Base-by-base conservation (phyloP, 1,284 basidiomycete genomes). In the Trichosporon coremiiforme region DNA sequence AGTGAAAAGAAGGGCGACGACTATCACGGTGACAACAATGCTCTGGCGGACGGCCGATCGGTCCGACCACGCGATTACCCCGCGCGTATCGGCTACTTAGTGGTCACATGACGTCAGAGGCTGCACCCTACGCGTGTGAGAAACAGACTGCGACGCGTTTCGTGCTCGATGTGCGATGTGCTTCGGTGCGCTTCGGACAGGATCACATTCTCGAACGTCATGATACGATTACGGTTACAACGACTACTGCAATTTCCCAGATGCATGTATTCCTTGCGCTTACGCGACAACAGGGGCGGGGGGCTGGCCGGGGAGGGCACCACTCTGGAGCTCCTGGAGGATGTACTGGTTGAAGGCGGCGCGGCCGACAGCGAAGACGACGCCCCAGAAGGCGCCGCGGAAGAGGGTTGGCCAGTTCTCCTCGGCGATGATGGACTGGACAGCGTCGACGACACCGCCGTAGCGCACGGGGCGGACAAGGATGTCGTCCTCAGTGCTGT, bases 321-420 rank as follows among this genome's bases (percentile, higher is more conserved):
- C 57, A 17, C 13, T n/a, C 9, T 35, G 29, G 31, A 60, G 29
- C 57, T 60, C 29, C 57, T 60, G 33, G 29, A 60, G 57, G 57
- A 60, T n/a, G 57, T 60, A 60, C 29, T 33, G 29, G 57, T 60
- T 60, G 57, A 60, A 60, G 29, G 31, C 57, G 29, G 57, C 29
- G 57, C 57, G 57, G 57, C 57, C 57, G 29, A 33, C 57, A 31
- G 57, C 57, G 57, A 60, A 60, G 57, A 60, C 29, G 57, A 60
- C 57, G 7, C 57, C 57, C 57, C 57, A 60, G 57, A 60, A 31
- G 29, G 57, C 57, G 31, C 57, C 57, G 57, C 57, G 57, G 57
- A 60, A 60, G 15, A 60, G 57, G 31, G 57, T 60, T 4, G 29
- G 31, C 57, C 57, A 60, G 57, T 60, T 60, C 57, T 60, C 57